phyloP scores from a whole-genome alignment of 2,329 filamentous ascomycete species.

The Fusarium albosuccineum region DNA sequence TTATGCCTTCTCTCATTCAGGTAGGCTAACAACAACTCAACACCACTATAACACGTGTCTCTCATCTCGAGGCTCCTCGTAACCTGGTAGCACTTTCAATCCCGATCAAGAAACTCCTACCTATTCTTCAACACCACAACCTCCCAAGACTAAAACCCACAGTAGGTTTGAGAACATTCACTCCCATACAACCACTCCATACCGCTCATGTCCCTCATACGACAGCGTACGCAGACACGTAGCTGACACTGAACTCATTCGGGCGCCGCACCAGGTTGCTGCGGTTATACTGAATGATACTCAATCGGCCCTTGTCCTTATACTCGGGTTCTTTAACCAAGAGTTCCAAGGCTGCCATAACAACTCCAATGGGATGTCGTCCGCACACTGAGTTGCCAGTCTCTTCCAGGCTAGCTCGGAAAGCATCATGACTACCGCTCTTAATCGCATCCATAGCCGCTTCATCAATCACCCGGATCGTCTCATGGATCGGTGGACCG shows the following conservation, averaged over 20 bases:
- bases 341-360: slow-evolving; percentile 87
- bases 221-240: slow-evolving; percentile 91
- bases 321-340: slow-evolving; percentile 57
- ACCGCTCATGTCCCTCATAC: slow-evolving; percentile 57
- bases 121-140: background rate
- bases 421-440: slow-evolving; percentile 77
- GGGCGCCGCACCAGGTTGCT: slow-evolving; percentile 79
- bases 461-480: slow-evolving; percentile 83
- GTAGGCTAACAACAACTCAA: background rate
- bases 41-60: background rate
- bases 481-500: slow-evolving; percentile 78
- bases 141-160: background rate
- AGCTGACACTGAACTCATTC: slow-evolving; percentile 89
- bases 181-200: background rate
- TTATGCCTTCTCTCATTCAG: background rate
- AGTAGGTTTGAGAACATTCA: background rate
- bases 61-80: background rate
- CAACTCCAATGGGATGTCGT: slow-evolving; percentile 91
- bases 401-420: slow-evolving; percentile 74
- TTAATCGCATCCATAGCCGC: slow-evolving; percentile 88
- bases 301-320: slow-evolving; percentile 69
- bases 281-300: slow-evolving; percentile 87
- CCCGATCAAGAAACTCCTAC: background rate
- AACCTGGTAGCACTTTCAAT: background rate
- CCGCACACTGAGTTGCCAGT: slow-evolving; percentile 96